Base-by-base conservation (phyloP, 1,284 basidiomycete species). In the Moesziomyces sp. region DNA sequence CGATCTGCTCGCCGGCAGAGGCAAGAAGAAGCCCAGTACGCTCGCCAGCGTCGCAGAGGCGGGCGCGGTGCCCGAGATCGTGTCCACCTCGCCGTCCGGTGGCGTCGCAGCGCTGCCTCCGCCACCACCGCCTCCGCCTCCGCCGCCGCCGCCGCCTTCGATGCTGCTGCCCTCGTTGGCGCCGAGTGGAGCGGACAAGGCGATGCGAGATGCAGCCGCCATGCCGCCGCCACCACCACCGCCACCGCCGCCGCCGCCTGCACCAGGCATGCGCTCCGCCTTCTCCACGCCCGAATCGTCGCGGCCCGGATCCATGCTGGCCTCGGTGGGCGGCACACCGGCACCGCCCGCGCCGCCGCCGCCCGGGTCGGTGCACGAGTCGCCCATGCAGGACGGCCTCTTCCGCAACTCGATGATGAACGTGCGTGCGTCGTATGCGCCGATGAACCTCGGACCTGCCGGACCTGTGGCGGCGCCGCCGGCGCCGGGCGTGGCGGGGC, bases 401-500 rank as follows among this genome's bases (percentile, higher is more conserved):
- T 56, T 54, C 46, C 74, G 80, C 46, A 79, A 81, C 63, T 81
- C 80, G 66, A 74, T 84, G 70, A 57, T 84, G 56, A 77, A 77
- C 49, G 71, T 84, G 24, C 82, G 82, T 19, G 71, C 74, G 5
- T 79, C 77, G 43, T 82, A 71, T 38, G 60, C 53, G 13, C 59
- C 68, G 1, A 59, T 52, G 23, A 58, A 66, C 23, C 50, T 79
- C 1, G 79, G 79, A 1, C 76, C 79, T 5, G 77, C 75, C 3
- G 82, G 82, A 3, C 82, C 82, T 5, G 70, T 69, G 19, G 70
- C 73, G 34, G 78, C 69, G 1, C 81, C 83, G n/a, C 83, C 84
- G 5, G 82, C 84, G 19, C 81, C 82, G 18, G 75, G 69, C 74
- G 95, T 96, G 92, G 87, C 97, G 49, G 67, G 67, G 3, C 42